Conservation (phyloP, 2,329 filamentous ascomycete genomes). For the Periconia sp. region DNA sequence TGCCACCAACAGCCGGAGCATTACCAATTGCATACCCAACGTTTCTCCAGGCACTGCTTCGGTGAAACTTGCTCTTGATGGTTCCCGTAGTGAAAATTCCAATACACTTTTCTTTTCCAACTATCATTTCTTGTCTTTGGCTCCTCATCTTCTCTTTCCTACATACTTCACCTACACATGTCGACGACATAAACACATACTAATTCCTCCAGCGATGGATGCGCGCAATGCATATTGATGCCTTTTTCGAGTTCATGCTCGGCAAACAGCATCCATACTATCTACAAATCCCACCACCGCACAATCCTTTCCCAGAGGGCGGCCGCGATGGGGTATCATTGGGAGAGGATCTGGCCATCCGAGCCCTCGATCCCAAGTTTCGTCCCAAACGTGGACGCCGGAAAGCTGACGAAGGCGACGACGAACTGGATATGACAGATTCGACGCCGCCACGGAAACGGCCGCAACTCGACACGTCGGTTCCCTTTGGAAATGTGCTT, state of each 20-base stretch:
- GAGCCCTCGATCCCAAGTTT: conserved; percentile 78
- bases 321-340: conserved; percentile 79
- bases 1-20: conserved; percentile 1
- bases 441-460: conserved; percentile 55
- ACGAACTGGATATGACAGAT: conserved; percentile 56
- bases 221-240: conserved; percentile 93
- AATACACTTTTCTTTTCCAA: background rate
- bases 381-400: conserved; percentile 63
- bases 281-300: conserved; percentile 68
- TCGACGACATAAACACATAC: conserved; percentile 1
- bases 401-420: conserved; percentile 59
- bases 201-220: conserved; percentile 73
- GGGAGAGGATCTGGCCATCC: conserved; percentile 85
- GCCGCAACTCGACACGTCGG: conserved; percentile 60
- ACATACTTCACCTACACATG: background rate
- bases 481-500: conserved; percentile 39
- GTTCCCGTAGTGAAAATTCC: background rate
- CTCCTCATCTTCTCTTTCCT: background rate
- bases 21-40: conserved; percentile 1
- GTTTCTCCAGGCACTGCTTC: background rate
- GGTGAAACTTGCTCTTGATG: background rate
- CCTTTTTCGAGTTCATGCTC: conserved; percentile 89
- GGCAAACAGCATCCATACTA: conserved; percentile 79
- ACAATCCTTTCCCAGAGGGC: conserved; percentile 63
- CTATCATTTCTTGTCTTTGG: background rate